Evolutionary conservation across 495 filamentous ascomycete genomes (phyloP), one percentile per base, ranked within the genome.

Genomic region (Trichoderma erinaceum): DNA sequence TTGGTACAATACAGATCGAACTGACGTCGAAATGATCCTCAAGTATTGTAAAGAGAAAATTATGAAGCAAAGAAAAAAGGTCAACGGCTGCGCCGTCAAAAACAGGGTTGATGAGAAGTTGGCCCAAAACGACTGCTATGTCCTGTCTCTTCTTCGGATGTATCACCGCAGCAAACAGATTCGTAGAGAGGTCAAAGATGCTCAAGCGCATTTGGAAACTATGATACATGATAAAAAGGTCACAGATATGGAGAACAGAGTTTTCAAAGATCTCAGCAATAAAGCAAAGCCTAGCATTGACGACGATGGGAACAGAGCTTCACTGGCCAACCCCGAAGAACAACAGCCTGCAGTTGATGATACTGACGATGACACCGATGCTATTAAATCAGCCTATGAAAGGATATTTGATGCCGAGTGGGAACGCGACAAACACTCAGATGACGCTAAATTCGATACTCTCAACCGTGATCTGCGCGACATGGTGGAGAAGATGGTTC

Each of bases 401-500:
- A 68, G 65, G 25, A 21, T 64, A 16, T 66, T 58, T 2, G 67
- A 67, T 4, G 66, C 68, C 1, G 41, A 58, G 41, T 63, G 66
- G 63, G 72, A 74, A 15, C 73, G 56, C 11, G 56, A 61, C 25
- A 61, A 32, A 32, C 11, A 27, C 5, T 29, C 56, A 8, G 56
- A 61, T 7, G 25, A 61, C 10, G 11, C 29, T 1, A 27, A 61
- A 32, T 61, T 29, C 16, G 56, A 61, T 32, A 13, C 56, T 2
- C 56, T 61, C 56, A 61, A 25, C 76, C 61, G 63, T 66, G 18
- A 72, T 75, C 69, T 77, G 76, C 73, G 76, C 29, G 77, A 78
- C 21, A 77, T 75, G 2, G 69, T 80, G 29, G 78, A 81, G 10
- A 74, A 75, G 12, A 48, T 81, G 65, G 63, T 81, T 21, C 68